These are phyloP conservation scores for Beauveria pseudobassiana DNA, from an alignment of 2,329 filamentous ascomycete genomes.

Conservation along the genomic window DNA sequence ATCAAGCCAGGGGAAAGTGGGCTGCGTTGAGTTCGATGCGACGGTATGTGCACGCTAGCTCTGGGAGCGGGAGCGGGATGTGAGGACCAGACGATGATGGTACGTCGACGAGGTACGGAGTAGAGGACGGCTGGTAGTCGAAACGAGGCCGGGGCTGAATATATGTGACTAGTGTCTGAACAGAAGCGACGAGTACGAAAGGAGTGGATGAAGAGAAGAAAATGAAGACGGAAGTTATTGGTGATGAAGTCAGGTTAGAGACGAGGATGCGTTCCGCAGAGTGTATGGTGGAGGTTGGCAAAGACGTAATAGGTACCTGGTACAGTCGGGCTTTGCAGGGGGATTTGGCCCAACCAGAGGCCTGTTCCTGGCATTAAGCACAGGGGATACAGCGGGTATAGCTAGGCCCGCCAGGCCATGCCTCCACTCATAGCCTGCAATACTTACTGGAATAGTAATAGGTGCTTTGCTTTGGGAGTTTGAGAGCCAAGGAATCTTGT, in stretches of 20 bases:
- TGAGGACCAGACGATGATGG: not conserved
- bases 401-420: not conserved
- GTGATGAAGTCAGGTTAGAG: not conserved
- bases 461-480: not conserved
- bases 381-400: constrained; percentile 6
- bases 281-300: not conserved
- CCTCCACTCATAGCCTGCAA: too few species aligned
- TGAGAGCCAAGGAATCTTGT: not conserved
- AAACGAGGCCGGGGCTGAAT: not conserved
- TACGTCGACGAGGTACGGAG: not conserved
- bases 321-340: not conserved
- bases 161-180: not conserved
- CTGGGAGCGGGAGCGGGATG: not conserved
- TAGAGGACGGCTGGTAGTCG: not conserved
- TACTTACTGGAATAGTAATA: not conserved
- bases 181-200: not conserved
- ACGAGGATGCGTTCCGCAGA: not conserved
- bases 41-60: not conserved
- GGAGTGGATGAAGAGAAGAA: not conserved
- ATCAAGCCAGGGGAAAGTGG: not conserved
- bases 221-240: not conserved
- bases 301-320: not conserved
- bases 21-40: not conserved
- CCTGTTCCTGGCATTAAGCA: not conserved
- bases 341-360: not conserved